A percentile compares a stretch with the other conserved stretches of the same genome.
phyloP scores from a whole-genome alignment of 768 basidiomycete species.

The Amanita thiersii region DNA sequence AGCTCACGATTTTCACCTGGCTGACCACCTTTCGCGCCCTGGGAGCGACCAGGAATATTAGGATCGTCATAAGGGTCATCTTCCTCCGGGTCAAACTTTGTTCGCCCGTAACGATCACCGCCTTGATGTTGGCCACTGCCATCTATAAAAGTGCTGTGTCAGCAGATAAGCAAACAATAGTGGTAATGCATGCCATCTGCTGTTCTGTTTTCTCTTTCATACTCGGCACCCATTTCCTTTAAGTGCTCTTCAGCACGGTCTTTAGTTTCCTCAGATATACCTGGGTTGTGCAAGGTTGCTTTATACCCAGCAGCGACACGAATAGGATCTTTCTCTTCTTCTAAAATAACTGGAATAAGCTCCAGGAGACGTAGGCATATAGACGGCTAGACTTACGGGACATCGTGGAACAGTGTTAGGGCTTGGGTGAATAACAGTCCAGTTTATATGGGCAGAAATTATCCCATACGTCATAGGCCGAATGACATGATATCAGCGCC shows the following conservation, averaged over 20 bases:
- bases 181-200: background rate
- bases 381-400: background rate
- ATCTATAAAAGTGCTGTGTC: background rate
- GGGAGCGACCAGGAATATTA: conserved; percentile 2
- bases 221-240: background rate
- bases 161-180: background rate
- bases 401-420: too few species aligned
- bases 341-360: background rate
- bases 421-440: background rate
- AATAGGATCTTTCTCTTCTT: conserved; percentile 2
- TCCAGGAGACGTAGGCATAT: background rate
- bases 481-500: background rate
- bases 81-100: background rate
- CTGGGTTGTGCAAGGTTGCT: conserved; percentile 24
- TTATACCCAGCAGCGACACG: conserved; percentile 6
- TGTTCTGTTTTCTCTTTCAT: background rate
- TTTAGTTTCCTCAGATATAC: background rate
- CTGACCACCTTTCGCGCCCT: background rate
- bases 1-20: background rate
- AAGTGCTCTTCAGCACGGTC: background rate
- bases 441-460: background rate
- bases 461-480: background rate
- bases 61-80: conserved; percentile 1
- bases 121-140: conserved; percentile 2
- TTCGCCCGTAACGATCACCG: conserved; percentile 1